A percentile compares a stretch with the other conserved stretches of the same genome.
Conservation (phyloP, 2,329 filamentous ascomycete genomes). For the Botryosphaeria dothidea region DNA sequence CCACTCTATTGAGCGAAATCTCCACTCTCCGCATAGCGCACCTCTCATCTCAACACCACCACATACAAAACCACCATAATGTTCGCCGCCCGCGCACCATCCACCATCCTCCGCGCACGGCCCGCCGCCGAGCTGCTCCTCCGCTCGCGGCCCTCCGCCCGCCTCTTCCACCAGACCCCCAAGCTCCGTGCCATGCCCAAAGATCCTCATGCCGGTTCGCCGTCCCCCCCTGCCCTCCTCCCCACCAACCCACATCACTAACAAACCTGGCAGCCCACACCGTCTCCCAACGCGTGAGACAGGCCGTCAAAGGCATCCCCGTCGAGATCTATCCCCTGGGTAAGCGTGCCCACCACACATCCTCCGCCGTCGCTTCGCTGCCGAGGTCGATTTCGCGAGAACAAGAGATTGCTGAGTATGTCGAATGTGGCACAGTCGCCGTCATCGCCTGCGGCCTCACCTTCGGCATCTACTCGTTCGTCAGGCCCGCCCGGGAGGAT, state of each 20-base stretch:
- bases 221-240: background rate
- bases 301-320: conserved; percentile 4
- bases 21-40: background rate
- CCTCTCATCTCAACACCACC: background rate
- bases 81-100: background rate
- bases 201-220: background rate
- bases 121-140: background rate
- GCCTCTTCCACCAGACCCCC: background rate
- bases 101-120: conserved; percentile 12
- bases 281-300: conserved; percentile 9
- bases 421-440: conserved; percentile 12
- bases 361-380: background rate
- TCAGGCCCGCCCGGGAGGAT: conserved; percentile 1
- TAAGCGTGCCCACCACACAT: conserved; percentile 1
- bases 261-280: background rate
- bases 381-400: background rate
- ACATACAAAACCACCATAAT: background rate
- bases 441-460: background rate
- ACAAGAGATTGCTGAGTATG: background rate
- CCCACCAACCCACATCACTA: background rate
- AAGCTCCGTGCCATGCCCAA: background rate
- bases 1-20: background rate
- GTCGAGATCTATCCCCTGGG: conserved; percentile 17
- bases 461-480: conserved; percentile 18
- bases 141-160: background rate